A percentile compares a stretch with the other conserved stretches of the same genome.
These are phyloP conservation scores for Trichaptum fuscoviolaceum DNA, from an alignment of 768 basidiomycete genomes.

Conservation along the genomic window DNA sequence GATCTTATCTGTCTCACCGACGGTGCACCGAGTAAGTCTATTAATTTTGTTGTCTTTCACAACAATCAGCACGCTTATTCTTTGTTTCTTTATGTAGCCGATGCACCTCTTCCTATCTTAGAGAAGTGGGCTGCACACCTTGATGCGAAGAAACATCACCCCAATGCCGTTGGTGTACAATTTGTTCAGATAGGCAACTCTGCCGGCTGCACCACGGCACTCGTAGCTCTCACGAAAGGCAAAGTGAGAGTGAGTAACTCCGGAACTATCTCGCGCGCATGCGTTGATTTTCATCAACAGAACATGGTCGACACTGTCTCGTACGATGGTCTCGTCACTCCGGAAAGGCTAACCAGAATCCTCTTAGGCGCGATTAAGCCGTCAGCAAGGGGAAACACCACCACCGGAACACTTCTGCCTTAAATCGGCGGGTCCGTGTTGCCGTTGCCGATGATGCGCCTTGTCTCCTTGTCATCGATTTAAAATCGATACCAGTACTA, in stretches of 20 bases:
- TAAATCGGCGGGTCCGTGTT: too few relatives aligned
- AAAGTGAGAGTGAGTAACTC: neutral
- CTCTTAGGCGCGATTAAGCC: constrained; percentile 31
- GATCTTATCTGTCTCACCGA: constrained; percentile 12
- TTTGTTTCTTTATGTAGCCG: constrained; percentile 9
- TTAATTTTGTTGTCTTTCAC: neutral
- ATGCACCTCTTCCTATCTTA: constrained; percentile 18
- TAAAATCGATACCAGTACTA: too few relatives aligned
- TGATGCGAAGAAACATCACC: constrained; percentile 25
- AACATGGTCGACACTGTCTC: constrained; percentile 17
- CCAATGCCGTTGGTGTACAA: constrained; percentile 30
- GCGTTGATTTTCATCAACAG: too few relatives aligned
- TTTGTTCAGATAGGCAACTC: constrained; percentile 37
- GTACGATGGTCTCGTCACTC: constrained; percentile 22
- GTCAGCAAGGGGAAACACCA: neutral
- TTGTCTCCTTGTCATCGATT: too few relatives aligned
- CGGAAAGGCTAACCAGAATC: constrained; percentile 26
- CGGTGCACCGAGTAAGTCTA: constrained; percentile 5
- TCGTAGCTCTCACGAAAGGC: constrained; percentile 9
- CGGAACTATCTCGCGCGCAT: too few relatives aligned
- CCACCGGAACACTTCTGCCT: neutral
- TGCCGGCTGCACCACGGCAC: constrained; percentile 23
- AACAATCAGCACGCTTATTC: neutral
- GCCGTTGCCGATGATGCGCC: too few relatives aligned
- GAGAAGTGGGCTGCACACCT: constrained; percentile 20